Evolutionary conservation across 306 rosid species (phyloP).

Genomic region (Castanea sativa): DNA sequence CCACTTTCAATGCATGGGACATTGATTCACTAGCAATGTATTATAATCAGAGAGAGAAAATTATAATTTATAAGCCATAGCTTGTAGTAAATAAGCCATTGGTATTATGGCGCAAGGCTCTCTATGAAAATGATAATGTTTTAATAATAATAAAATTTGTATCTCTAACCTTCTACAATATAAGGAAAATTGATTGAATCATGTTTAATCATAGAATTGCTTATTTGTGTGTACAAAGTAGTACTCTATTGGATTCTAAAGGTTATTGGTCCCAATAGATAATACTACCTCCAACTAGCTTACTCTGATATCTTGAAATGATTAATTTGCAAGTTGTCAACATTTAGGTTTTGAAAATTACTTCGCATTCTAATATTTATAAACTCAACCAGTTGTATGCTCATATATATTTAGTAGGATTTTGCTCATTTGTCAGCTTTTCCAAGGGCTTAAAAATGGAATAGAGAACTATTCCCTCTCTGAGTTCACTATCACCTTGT

Average conservation of each 20-base stretch:
- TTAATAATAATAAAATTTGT: too few species aligned
- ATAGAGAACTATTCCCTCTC: constrained; percentile 50
- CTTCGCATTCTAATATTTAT: constrained; percentile 22
- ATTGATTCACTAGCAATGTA: too few species aligned
- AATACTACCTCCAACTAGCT: not conserved
- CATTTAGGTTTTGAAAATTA: constrained; percentile 44
- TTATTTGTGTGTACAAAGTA: too few species aligned
- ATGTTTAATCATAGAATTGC: too few species aligned
- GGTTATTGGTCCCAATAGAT: not conserved
- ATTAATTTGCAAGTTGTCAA: constrained; percentile 40
- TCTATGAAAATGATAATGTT: too few species aligned
- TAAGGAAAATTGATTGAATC: too few species aligned
- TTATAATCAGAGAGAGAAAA: too few species aligned
- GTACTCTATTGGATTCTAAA: not conserved
- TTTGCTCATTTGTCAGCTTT: constrained; percentile 35
- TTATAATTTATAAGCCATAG: too few species aligned
- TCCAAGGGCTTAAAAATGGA: constrained; percentile 47
- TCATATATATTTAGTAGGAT: constrained; percentile 32
- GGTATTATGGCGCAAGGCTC: too few species aligned
- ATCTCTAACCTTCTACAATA: too few species aligned
- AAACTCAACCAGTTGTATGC: constrained; percentile 58
- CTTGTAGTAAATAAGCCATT: too few species aligned
- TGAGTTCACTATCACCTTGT: constrained; percentile 36
- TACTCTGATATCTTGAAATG: constrained; percentile 31
- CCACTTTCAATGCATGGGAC: not conserved